Evolutionary conservation across 2,329 filamentous ascomycete species (phyloP).

Genomic region (Phaeosphaeria sp.): DNA sequence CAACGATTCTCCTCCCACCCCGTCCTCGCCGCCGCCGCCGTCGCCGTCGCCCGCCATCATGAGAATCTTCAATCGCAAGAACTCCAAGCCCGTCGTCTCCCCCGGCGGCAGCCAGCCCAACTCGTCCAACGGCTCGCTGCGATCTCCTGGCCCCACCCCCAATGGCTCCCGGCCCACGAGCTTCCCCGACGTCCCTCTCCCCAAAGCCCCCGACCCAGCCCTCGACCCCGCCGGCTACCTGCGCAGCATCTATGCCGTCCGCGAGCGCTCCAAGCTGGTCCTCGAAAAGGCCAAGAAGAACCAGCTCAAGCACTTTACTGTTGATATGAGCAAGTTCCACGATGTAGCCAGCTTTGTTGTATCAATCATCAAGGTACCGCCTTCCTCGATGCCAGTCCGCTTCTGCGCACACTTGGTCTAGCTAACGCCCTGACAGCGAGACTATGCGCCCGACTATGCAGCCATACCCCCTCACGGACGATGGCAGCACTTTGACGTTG

Average conservation of each 20-base stretch:
- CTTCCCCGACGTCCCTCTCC: conserved; percentile 79
- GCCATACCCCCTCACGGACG: conserved; percentile 81
- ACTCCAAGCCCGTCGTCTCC: conserved; percentile 49
- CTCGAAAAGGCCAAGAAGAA: conserved; percentile 79
- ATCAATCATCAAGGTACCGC: conserved; percentile 87
- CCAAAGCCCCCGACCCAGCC: conserved; percentile 83
- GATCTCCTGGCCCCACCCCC: conserved; percentile 55
- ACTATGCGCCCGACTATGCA: conserved; percentile 71
- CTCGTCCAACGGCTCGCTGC: conserved; percentile 57
- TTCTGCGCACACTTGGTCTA: not conserved
- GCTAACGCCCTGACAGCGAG: conserved; percentile 58
- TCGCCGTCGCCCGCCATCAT: conserved; percentile 41
- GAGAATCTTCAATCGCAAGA: conserved; percentile 62
- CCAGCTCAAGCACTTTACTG: conserved; percentile 82
- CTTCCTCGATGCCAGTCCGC: not conserved
- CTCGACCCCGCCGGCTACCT: conserved; percentile 90
- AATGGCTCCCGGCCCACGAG: conserved; percentile 49
- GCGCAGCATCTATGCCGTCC: conserved; percentile 84
- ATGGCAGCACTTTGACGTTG: conserved; percentile 85
- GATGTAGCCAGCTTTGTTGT: conserved; percentile 87
- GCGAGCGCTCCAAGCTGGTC: conserved; percentile 77
- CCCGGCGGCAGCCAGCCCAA: conserved; percentile 48
- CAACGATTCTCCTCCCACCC: conserved; percentile 7
- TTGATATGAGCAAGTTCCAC: conserved; percentile 82
- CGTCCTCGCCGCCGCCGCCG: not conserved